phyloP scores from a whole-genome alignment of 371 early-diverging fungal species.

The Mortierella sp. region DNA sequence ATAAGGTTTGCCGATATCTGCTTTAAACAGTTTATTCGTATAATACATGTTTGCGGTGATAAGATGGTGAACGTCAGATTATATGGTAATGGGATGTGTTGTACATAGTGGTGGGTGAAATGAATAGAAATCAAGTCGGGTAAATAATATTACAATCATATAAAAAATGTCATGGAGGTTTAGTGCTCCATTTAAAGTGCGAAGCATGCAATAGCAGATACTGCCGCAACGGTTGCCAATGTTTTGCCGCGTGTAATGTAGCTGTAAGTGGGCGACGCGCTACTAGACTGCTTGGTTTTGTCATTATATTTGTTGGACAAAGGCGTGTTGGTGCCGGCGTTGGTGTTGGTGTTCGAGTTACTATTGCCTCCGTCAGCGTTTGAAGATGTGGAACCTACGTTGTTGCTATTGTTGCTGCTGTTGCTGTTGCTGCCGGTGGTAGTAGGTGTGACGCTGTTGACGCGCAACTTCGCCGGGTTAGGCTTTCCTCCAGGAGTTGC shows the following conservation, averaged over 20 bases:
- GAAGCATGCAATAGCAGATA: not conserved
- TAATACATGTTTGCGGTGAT: no score
- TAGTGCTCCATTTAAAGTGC: not conserved
- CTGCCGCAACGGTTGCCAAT: not conserved
- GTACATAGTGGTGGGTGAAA: no score
- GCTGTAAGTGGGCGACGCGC: not conserved
- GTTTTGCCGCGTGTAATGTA: not conserved
- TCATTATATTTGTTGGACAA: not conserved
- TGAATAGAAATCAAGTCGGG: no score
- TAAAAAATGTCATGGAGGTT: no score
- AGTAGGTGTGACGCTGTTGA: slow-evolving; percentile 24
- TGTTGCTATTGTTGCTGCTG: not conserved
- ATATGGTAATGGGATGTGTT: no score
- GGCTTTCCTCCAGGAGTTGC: slow-evolving; percentile 33
- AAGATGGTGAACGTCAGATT: no score
- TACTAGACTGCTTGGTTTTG: not conserved
- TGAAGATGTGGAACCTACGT: not conserved
- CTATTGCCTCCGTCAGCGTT: not conserved
- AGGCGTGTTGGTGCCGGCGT: not conserved
- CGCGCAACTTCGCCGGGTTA: slow-evolving; percentile 32
- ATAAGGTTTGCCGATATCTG: no score
- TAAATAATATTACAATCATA: no score
- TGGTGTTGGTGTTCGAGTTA: not conserved
- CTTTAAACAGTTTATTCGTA: no score
- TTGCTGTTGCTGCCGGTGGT: not conserved